phyloP scores from a whole-genome alignment of 2,329 filamentous ascomycete species.

The Arthrinium phaeospermum region DNA sequence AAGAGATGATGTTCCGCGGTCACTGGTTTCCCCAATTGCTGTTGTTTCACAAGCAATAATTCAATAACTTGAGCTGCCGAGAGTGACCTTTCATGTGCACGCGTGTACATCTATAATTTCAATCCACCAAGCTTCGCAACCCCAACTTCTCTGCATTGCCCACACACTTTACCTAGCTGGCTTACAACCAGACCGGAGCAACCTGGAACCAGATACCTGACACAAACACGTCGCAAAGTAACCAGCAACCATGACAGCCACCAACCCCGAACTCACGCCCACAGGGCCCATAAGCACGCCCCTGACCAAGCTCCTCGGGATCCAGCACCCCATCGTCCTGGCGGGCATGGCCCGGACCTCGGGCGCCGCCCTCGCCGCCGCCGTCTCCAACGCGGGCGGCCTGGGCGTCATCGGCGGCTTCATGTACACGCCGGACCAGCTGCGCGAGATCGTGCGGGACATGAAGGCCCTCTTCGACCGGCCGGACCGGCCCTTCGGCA shows the following conservation, averaged over 20 bases:
- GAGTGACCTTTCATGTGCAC: background rate
- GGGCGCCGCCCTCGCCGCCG: slow-evolving; percentile 78
- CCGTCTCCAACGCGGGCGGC: slow-evolving; percentile 87
- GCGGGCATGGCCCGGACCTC: slow-evolving; percentile 93
- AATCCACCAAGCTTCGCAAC: background rate
- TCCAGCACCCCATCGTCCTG: slow-evolving; percentile 87
- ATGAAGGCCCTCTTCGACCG: slow-evolving; percentile 75
- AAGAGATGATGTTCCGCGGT: background rate
- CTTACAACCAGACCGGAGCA: background rate
- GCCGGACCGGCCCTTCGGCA: slow-evolving; percentile 80
- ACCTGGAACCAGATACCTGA: background rate
- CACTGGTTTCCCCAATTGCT: background rate
- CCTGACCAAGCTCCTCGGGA: slow-evolving; percentile 78
- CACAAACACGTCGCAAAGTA: background rate
- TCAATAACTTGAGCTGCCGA: background rate
- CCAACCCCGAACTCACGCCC: slow-evolving; percentile 21
- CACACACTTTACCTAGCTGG: background rate
- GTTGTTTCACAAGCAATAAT: background rate
- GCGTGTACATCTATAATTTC: background rate
- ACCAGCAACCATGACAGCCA: slow-evolving; percentile 21
- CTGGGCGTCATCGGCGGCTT: slow-evolving; percentile 77
- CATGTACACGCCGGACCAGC: slow-evolving; percentile 75
- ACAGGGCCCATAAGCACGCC: slow-evolving; percentile 70
- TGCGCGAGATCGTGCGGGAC: slow-evolving; percentile 82
- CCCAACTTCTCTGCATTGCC: background rate